Base-by-base conservation (phyloP, 768 basidiomycete genomes). In the Trametes elegans region DNA sequence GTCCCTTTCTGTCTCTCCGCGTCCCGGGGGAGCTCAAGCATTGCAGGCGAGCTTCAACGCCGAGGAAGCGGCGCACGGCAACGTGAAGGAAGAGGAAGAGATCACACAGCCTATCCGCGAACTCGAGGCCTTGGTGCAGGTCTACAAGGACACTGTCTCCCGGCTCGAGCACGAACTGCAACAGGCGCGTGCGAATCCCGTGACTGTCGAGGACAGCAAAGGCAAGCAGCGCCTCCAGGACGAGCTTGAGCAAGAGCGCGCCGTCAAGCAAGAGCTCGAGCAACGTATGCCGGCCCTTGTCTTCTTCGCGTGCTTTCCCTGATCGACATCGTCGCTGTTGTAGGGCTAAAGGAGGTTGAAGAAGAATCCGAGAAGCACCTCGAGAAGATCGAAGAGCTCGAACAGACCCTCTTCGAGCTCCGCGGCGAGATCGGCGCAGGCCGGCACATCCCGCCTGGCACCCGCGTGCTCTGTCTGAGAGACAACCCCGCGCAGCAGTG, bases 401-500 rank as follows among this genome's bases (percentile, higher is more conserved):
- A 90, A 62, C 91, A 93, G 66, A 76, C 78, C 9, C 78, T 93
- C 7, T 91, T 89, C 65, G 88, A 93, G 49, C 76, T 92, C 2
- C 72, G 79, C 3, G 90, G 90, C 0, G 84, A 88, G 67, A 84
- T 91, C 24, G 90, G 84, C 0, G 82, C 79, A 0, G 92, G 90
- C 3, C 73, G 84, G 36, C 87, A 90, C 60, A 76, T 90, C 0
- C 89, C 91, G 0, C 87, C 87, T 0, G 81, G 81, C 34, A 75
- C 80, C 18, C 84, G 87, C 5, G 78, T 92, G 1, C 69, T 92
- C n/a, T 78, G 81, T 44, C 70, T 95, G 60, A 71, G 70, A 7
- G 84, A 88, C 40, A 95, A 94, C 62, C 95, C 95, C 0, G 90
- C 89, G n/a, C 79, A 85, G 60, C 76, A 85, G 59, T 91, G 92